Base-by-base conservation (phyloP, 169 alveolate species). In the Plasmodium gallinaceum region DNA sequence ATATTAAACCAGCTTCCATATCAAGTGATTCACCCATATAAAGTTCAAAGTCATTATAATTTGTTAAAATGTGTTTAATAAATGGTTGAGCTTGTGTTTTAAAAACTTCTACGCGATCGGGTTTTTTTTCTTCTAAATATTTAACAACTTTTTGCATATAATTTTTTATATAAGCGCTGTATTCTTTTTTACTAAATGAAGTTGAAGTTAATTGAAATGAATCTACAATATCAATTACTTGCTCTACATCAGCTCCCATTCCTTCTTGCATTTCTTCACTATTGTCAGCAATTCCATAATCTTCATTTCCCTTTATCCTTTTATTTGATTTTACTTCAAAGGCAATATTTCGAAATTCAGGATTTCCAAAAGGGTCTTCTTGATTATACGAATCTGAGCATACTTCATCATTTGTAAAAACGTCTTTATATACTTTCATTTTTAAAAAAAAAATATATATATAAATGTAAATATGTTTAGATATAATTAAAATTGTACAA, bases 31-130 rank as follows among this genome's bases (percentile, higher is more conserved):
- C 98, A 83, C 98, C 98, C 88, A 95, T 91, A 89, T 93, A 97
- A 95, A 97, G 97, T 92, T 95, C 96, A 93, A 97, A 96, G 88
- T 97, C 99, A 71, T 95, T 96, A 92, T 96, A 97, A 74, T 95
- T 94, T 57, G 96, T 96, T 61, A 96, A 93, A 80, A 97, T 93
- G 86, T 94, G 96, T 91, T 97, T 97, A 80, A 97, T 97, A 68
- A 97, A 95, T 57, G 96, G 95, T 80, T 94, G 96, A 85, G 97
- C 97, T 61, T 95, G 95, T 61, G 93, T 88, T 95, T 94, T 96
- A 96, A 97, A 97, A 51, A 91, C 87, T 14, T 94, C 98, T 24
- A 97, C 99, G 54, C 98, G 94, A 42, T 96, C 97, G 10, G 98
- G 98, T 60, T 96, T 95, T 62, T 91, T 92, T 71, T 96, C 96